Evolutionary conservation across 305 asterid species (phyloP).

Genomic region (Fraxinus floribunda): DNA sequence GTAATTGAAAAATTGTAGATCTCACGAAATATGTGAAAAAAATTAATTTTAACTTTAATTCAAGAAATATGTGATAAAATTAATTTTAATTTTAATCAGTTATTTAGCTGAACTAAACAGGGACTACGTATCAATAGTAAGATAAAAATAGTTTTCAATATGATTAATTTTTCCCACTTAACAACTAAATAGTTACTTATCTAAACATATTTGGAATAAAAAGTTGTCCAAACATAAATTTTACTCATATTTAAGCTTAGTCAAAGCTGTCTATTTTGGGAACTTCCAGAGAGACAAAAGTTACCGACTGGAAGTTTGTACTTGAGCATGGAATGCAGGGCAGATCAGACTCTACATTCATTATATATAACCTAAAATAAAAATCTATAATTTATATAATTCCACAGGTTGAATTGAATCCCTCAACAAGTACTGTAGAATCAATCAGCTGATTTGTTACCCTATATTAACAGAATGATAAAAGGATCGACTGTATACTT

Average conservation of each 20-base stretch:
- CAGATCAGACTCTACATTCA: neutral
- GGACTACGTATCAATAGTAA: neutral
- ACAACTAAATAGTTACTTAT: neutral
- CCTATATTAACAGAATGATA: neutral
- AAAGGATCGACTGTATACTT: neutral
- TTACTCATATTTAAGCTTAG: neutral
- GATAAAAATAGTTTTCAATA: neutral
- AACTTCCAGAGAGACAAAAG: neutral
- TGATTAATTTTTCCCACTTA: neutral
- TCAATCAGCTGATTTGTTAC: neutral
- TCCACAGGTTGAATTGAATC: neutral
- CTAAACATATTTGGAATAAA: neutral
- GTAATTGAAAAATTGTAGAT: neutral
- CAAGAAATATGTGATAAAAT: neutral
- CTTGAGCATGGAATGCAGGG: neutral
- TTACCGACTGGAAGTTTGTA: neutral
- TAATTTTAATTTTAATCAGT: neutral
- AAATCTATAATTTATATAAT: neutral
- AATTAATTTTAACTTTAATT: neutral
- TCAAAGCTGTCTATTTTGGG: neutral
- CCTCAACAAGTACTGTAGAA: neutral
- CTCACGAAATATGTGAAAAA: neutral
- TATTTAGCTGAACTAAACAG: neutral
- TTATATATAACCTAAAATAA: neutral
- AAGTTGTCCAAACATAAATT: neutral